Percentiles rank a stretch among this genome's conserved stretches.
These are phyloP conservation scores for Hypocrella siamensis DNA, from an alignment of 2,329 filamentous ascomycete species.

Conservation along the genomic window DNA sequence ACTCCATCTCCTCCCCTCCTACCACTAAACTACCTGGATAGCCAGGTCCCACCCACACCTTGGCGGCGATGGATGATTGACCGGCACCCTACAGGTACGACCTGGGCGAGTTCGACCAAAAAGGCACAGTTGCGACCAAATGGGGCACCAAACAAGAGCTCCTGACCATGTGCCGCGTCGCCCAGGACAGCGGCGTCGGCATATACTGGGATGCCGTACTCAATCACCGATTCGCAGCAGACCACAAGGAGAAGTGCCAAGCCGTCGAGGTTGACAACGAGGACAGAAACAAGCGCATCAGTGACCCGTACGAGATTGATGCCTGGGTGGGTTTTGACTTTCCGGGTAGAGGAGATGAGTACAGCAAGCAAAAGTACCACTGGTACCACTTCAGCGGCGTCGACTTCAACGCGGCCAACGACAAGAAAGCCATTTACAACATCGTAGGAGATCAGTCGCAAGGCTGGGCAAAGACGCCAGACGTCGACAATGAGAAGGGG, in stretches of 20 bases:
- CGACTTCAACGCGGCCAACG: conserved; percentile 44
- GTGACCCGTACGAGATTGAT: conserved; percentile 46
- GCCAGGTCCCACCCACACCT: no score
- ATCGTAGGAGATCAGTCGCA: conserved; percentile 44
- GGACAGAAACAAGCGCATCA: conserved; percentile 41
- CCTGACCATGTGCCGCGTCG: conserved; percentile 31
- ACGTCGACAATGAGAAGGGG: conserved; percentile 41
- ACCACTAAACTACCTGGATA: no score
- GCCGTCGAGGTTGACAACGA: conserved; percentile 48
- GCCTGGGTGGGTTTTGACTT: conserved; percentile 60
- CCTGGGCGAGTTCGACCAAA: conserved; percentile 61
- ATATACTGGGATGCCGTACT: conserved; percentile 60
- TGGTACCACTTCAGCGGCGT: conserved; percentile 58
- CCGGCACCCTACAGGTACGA: conserved; percentile 25
- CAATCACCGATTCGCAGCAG: conserved; percentile 61
- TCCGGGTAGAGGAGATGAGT: conserved; percentile 41
- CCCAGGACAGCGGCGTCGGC: conserved; percentile 39
- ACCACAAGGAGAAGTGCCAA: conserved; percentile 45
- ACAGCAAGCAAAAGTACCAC: conserved; percentile 50
- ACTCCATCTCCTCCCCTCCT: neutral
- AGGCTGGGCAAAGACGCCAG: conserved; percentile 47
- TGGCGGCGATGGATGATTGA: neutral
- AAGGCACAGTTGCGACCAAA: conserved; percentile 47
- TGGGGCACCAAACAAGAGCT: conserved; percentile 55
- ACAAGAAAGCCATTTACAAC: conserved; percentile 52